These are phyloP conservation scores for Symbiotaphrina buchneri DNA, from an alignment of 495 filamentous ascomycete species.

Conservation along the genomic window DNA sequence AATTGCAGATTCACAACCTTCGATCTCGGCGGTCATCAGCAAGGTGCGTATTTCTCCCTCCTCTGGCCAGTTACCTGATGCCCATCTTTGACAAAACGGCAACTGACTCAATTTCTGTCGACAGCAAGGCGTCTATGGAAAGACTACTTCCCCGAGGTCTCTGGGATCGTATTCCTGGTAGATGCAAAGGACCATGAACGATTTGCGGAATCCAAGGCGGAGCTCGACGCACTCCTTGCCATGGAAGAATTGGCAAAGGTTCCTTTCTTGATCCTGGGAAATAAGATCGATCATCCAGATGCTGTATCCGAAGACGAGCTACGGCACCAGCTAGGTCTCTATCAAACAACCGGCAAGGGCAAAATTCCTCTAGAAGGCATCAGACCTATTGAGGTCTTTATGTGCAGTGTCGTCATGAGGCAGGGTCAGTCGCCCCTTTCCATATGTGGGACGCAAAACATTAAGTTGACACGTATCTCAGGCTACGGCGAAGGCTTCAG, in stretches of 20 bases:
- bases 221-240: conserved; percentile 78
- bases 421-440: conserved; percentile 36
- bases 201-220: conserved; percentile 80
- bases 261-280: conserved; percentile 84
- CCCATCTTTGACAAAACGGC: conserved; percentile 2
- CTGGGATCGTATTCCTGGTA: conserved; percentile 91
- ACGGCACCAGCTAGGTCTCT: conserved; percentile 70
- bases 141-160: conserved; percentile 97
- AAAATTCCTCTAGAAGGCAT: conserved; percentile 90
- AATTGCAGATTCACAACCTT: conserved; percentile 96
- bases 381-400: conserved; percentile 92
- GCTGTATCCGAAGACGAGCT: conserved; percentile 90
- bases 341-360: conserved; percentile 95
- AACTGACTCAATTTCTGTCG: conserved; percentile 3
- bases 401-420: conserved; percentile 96
- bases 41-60: conserved; percentile 37
- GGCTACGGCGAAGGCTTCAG: conserved; percentile 59
- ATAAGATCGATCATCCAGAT: conserved; percentile 97
- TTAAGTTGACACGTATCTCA: conserved; percentile 6
- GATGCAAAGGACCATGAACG: conserved; percentile 94
- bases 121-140: conserved; percentile 90
- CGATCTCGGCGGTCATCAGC: conserved; percentile 90
- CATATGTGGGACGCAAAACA: conserved; percentile 6
- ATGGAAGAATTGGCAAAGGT: conserved; percentile 91
- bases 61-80: conserved; percentile 1